Evolutionary conservation across 306 rosid species (phyloP), one percentile per base, ranked within the genome.

Genomic region (Cucurbita maxima): DNA sequence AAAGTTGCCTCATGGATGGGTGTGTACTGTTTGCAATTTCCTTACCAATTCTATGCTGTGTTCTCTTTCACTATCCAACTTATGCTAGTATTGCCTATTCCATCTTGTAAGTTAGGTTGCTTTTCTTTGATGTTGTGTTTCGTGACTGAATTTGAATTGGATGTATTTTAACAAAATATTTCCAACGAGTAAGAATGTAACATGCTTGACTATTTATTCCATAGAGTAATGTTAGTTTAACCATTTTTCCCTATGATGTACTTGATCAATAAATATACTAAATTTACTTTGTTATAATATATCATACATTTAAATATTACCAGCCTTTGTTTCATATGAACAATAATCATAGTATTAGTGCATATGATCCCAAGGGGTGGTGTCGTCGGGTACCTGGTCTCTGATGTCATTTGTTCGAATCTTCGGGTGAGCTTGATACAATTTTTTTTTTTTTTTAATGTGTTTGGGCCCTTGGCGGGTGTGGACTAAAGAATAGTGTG

Each of bases 1-100:
- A 66, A 83, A 77, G 66, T 80, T 90, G 81, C 89, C 84, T 82
- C 71, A 79, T 25, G 94, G 90, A 86, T 93, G 98, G 98, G 98
- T 93, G 75, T 47, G 96, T 87, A 75, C 72, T 51, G 59, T 79
- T 58, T 63, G 12, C 56, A 38, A 47, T 20, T 47, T 48, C 6
- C 48, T 20, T 67, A 20, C 41, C 41, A 22, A 19, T 47, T 68
- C 0, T 47, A 7, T 68, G 34, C 22, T 22, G 2, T 47, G 19
- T 25, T 45, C 40, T 44, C 18, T 20, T 22, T 47, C 19, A 13
- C 41, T 68, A 14, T 68, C 8, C 73, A 45, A 11, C 19, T 68
- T 68, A 41, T 66, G 73, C 47, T 45, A 47, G 57, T 45, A 12
- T 68, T 47, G 7, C 22, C 43, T 13, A 3, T 68, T 68, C 57